A percentile compares a stretch with the other conserved stretches of the same genome.
phyloP scores from a whole-genome alignment of 805 yeast genomes.

The Zygoascus biomembranicola region DNA sequence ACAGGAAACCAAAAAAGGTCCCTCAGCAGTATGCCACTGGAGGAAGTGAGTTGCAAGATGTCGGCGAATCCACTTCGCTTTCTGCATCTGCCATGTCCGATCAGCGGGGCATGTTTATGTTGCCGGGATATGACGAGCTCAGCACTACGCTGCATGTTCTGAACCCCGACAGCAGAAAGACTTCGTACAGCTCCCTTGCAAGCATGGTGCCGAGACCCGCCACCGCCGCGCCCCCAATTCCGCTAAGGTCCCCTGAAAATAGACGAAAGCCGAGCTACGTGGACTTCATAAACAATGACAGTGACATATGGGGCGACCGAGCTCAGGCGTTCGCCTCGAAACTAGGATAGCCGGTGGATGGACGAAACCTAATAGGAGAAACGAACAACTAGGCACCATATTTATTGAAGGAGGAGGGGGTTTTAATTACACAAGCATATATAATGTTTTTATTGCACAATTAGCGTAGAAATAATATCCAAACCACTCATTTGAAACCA shows the following conservation, averaged over 20 bases:
- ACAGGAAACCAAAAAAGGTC: not conserved
- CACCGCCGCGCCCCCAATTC: constrained; percentile 4
- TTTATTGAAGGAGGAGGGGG: too few species aligned
- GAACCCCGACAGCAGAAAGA: constrained; percentile 6
- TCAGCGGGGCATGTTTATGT: constrained; percentile 6
- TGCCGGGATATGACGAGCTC: constrained; percentile 13
- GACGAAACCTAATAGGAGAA: too few species aligned
- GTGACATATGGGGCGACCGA: constrained; percentile 13
- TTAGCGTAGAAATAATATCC: too few species aligned
- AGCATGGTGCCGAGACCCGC: not conserved
- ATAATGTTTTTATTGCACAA: too few species aligned
- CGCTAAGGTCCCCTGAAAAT: constrained; percentile 3
- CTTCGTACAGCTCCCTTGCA: not conserved
- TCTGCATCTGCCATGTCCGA: not conserved
- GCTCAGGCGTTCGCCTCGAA: constrained; percentile 11
- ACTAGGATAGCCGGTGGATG: not conserved
- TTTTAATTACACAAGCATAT: too few species aligned
- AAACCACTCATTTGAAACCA: too few species aligned
- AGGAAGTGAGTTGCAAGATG: not conserved
- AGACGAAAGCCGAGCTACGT: constrained; percentile 1
- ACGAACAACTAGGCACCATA: too few species aligned
- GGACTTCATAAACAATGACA: not conserved
- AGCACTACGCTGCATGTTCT: constrained; percentile 13
- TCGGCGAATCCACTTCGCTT: not conserved
- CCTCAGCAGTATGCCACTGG: not conserved